A percentile compares a stretch with the other conserved stretches of the same genome.
Evolutionary conservation across 768 basidiomycete species (phyloP).

Genomic region (Fomitopsis pulvina): DNA sequence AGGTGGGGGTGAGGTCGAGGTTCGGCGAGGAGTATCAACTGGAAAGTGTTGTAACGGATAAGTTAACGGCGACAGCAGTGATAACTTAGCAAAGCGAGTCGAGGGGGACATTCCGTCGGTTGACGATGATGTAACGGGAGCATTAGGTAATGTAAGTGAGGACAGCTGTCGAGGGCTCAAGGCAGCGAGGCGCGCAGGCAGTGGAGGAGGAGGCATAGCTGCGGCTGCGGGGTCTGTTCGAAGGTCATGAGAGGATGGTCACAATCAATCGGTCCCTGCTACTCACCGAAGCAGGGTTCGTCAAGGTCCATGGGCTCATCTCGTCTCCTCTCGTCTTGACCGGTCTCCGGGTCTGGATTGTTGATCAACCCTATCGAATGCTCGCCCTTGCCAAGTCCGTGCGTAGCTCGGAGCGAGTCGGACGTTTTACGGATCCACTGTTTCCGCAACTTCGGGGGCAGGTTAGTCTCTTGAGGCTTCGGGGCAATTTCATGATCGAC

Average conservation of each 20-base stretch:
- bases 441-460: constrained; percentile 65
- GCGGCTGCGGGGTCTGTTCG: constrained; percentile 27
- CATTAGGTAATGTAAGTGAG: not conserved
- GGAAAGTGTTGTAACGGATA: constrained; percentile 6
- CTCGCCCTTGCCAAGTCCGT: not conserved
- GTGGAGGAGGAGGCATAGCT: constrained; percentile 46
- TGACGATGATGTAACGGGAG: not conserved
- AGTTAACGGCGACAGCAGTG: constrained; percentile 33
- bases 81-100: constrained; percentile 45
- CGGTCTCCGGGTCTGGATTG: not conserved
- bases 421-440: constrained; percentile 25
- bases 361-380: not conserved
- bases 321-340: constrained; percentile 1
- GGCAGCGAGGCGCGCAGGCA: constrained; percentile 26
- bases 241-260: not conserved
- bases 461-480: constrained; percentile 22
- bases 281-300: constrained; percentile 10
- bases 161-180: not conserved
- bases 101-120: constrained; percentile 33
- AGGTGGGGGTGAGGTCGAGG: not conserved
- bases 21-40: not conserved
- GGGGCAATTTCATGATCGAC: constrained; percentile 6
- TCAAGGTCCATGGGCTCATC: constrained; percentile 13
- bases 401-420: constrained; percentile 17
- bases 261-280: not conserved